A percentile compares a stretch with the other conserved stretches of the same genome.
phyloP scores from a whole-genome alignment of 2,329 filamentous ascomycete genomes.

The Fusarium neocosmosporiellum region DNA sequence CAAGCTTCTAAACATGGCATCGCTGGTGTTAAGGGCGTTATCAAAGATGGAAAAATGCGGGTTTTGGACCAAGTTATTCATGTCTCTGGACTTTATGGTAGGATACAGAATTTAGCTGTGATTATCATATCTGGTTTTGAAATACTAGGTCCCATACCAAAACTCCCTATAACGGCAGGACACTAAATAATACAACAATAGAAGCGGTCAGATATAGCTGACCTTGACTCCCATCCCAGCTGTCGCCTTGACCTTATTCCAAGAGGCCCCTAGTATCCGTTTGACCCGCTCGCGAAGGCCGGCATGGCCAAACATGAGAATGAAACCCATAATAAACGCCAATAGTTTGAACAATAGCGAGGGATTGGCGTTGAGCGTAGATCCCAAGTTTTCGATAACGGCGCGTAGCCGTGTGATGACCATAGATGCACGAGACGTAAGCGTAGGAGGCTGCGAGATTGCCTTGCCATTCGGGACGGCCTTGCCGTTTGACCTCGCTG shows the following conservation, averaged over 20 bases:
- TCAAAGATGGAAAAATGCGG: constrained; percentile 18
- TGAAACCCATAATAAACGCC: constrained; percentile 81
- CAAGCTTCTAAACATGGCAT: constrained; percentile 33
- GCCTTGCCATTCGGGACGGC: constrained; percentile 45
- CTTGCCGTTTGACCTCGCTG: constrained; percentile 45
- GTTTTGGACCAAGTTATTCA: constrained; percentile 19
- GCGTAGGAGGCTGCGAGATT: constrained; percentile 47
- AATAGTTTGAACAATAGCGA: constrained; percentile 70
- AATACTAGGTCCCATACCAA: constrained; percentile 27
- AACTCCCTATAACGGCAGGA: constrained; percentile 46
- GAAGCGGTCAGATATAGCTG: constrained; percentile 79
- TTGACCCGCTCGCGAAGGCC: constrained; percentile 80
- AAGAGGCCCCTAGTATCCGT: constrained; percentile 74
- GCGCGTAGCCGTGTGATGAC: constrained; percentile 64
- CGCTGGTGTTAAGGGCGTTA: constrained; percentile 38
- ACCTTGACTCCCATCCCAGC: constrained; percentile 98
- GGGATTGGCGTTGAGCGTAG: constrained; percentile 66
- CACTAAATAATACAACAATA: constrained; percentile 40
- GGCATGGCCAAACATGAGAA: constrained; percentile 79
- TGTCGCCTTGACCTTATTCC: constrained; percentile 85
- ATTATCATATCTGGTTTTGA: constrained; percentile 29
- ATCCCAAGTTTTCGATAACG: constrained; percentile 63
- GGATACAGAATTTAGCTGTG: constrained; percentile 25
- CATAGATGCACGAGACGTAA: constrained; percentile 62
- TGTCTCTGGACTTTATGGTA: constrained; percentile 13